A percentile compares a stretch with the other conserved stretches of the same genome.
These are phyloP conservation scores for Hordeum pubiflorum DNA, from an alignment of 202 grass and related monocot species.

Conservation along the genomic window DNA sequence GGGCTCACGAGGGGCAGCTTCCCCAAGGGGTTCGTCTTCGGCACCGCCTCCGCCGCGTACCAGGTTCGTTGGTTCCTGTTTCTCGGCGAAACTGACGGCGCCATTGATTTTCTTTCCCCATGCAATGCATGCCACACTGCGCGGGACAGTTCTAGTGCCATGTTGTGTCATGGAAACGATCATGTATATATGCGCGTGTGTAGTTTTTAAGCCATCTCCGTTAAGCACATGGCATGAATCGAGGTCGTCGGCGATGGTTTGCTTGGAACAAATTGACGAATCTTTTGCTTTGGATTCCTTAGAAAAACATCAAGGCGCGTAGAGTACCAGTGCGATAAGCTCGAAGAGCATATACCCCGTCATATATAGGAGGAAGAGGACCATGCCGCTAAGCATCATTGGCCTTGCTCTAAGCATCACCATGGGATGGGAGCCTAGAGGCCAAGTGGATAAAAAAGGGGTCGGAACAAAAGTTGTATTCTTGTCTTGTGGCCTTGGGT, in stretches of 20 bases:
- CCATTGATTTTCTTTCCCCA: background rate
- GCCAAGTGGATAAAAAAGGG: background rate
- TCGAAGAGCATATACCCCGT: background rate
- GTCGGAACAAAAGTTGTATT: background rate
- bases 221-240: background rate
- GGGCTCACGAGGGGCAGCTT: constrained; percentile 66
- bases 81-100: background rate
- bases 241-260: background rate
- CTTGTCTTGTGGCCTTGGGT: constrained; percentile 25
- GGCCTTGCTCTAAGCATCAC: background rate
- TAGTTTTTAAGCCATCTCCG: background rate
- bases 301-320: background rate
- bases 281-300: background rate
- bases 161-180: too few species aligned
- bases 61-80: constrained; percentile 35
- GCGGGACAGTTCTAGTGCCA: background rate
- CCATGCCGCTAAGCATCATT: background rate
- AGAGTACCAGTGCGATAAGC: background rate
- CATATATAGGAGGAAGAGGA: background rate
- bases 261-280: background rate
- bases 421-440: background rate
- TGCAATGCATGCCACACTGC: background rate
- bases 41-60: constrained; percentile 78
- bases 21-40: constrained; percentile 82
- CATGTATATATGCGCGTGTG: background rate